Conservation (phyloP, 768 basidiomycete genomes). For the Chiua virens region DNA sequence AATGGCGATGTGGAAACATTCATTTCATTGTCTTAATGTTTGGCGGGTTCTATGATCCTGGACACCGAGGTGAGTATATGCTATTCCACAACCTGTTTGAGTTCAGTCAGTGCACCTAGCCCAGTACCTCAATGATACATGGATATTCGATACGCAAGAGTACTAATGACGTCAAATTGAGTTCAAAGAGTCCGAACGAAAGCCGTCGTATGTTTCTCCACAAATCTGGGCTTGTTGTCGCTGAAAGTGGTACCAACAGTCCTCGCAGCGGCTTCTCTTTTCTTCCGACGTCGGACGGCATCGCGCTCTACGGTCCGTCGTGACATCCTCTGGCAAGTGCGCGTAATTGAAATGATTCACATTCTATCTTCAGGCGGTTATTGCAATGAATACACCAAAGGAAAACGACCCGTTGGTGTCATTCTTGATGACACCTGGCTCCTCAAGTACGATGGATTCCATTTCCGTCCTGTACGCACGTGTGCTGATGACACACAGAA, state of each 20-base stretch:
- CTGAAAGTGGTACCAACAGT: slow-evolving; percentile 32
- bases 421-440: slow-evolving; percentile 92
- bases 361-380: slow-evolving; percentile 65
- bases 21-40: slow-evolving; percentile 84
- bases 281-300: slow-evolving; percentile 72
- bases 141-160: slow-evolving; percentile 84
- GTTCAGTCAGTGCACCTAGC: slow-evolving; percentile 40
- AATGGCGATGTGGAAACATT: slow-evolving; percentile 91
- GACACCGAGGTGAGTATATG: slow-evolving; percentile 58
- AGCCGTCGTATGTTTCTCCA: slow-evolving; percentile 59
- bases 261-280: slow-evolving; percentile 86
- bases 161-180: slow-evolving; percentile 84
- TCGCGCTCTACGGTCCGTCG: slow-evolving; percentile 68
- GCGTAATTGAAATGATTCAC: background rate
- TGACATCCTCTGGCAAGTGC: background rate
- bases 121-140: slow-evolving; percentile 79
- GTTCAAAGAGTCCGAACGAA: slow-evolving; percentile 65
- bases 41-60: slow-evolving; percentile 89
- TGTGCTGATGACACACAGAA: slow-evolving; percentile 19
- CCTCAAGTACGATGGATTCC: slow-evolving; percentile 50
- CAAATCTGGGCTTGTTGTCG: no score
- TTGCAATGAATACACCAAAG: slow-evolving; percentile 86
- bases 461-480: background rate
- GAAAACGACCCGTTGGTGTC: slow-evolving; percentile 81
- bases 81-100: background rate